Conservation (phyloP, 2,329 filamentous ascomycete species). For the Aspergillus transmontanensis region DNA sequence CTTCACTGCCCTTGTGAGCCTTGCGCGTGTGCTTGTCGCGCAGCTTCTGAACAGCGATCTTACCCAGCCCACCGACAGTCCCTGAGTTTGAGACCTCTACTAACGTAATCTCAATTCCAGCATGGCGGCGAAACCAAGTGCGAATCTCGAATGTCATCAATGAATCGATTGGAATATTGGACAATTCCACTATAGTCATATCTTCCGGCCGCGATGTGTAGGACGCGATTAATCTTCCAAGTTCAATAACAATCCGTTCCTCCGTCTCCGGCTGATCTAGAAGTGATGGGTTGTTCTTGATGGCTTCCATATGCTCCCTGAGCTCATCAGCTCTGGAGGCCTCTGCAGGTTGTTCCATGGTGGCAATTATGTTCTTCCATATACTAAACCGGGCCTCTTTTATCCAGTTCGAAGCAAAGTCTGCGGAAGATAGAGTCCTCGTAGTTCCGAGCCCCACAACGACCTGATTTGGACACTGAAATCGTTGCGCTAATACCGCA, state of each 20-base stretch:
- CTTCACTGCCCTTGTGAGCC: background rate
- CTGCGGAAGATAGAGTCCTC: background rate
- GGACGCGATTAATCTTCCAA: slow-evolving; percentile 15
- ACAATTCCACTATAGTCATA: slow-evolving; percentile 25
- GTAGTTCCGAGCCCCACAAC: slow-evolving; percentile 7
- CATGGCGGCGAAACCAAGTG: slow-evolving; percentile 27
- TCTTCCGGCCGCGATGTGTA: slow-evolving; percentile 13
- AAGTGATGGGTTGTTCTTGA: slow-evolving; percentile 10
- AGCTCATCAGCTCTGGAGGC: slow-evolving; percentile 6
- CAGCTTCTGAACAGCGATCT: slow-evolving; percentile 17
- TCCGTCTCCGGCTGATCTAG: slow-evolving; percentile 13
- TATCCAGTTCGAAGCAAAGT: background rate
- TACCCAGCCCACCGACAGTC: slow-evolving; percentile 17
- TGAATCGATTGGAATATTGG: slow-evolving; percentile 28
- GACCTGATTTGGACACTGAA: background rate
- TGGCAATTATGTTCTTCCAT: slow-evolving; percentile 7
- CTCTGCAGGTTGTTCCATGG: background rate
- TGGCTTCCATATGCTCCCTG: slow-evolving; percentile 5
- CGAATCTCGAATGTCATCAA: slow-evolving; percentile 34
- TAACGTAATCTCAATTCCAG: slow-evolving; percentile 45
- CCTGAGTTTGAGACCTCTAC: slow-evolving; percentile 53
- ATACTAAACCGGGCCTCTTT: slow-evolving; percentile 14
- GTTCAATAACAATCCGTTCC: slow-evolving; percentile 9
- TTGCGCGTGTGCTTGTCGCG: slow-evolving; percentile 14
- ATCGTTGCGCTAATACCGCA: slow-evolving; percentile 1